Conservation (phyloP, 192 early-diverging fungal genomes). For the Coemansia sp. region DNA sequence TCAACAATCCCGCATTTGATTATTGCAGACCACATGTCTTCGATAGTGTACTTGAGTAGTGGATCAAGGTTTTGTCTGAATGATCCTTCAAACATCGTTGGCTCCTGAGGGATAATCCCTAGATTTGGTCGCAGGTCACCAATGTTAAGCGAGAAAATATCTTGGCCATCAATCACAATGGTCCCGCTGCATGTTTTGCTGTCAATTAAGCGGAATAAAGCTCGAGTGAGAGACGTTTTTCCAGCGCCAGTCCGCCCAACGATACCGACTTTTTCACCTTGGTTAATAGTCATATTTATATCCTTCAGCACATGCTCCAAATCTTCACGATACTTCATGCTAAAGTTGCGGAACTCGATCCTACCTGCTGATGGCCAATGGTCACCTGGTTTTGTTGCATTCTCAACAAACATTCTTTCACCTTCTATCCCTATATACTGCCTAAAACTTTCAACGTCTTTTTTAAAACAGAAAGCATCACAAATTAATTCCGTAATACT, state of each 20-base stretch:
- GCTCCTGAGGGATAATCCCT: slow-evolving; percentile 73
- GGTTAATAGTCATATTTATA: slow-evolving; percentile 27
- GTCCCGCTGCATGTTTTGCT: slow-evolving; percentile 58
- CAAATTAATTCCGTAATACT: not conserved
- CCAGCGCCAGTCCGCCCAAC: slow-evolving; percentile 77
- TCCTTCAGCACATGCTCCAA: slow-evolving; percentile 40
- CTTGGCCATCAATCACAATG: slow-evolving; percentile 73
- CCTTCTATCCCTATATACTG: slow-evolving; percentile 2
- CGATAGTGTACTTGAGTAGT: slow-evolving; percentile 66
- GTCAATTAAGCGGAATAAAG: slow-evolving; percentile 73
- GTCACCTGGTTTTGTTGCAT: slow-evolving; percentile 45
- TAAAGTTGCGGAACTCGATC: slow-evolving; percentile 61
- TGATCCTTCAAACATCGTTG: slow-evolving; percentile 67
- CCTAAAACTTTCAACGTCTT: slow-evolving; percentile 6
- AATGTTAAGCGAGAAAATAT: slow-evolving; percentile 64
- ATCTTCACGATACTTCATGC: slow-evolving; percentile 60
- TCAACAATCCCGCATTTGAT: slow-evolving; percentile 22
- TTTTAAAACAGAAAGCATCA: not conserved
- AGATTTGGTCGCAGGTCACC: slow-evolving; percentile 57
- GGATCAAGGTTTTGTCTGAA: slow-evolving; percentile 84
- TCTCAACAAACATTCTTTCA: slow-evolving; percentile 19
- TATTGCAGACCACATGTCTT: slow-evolving; percentile 69
- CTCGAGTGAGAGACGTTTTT: slow-evolving; percentile 71
- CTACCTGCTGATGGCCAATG: slow-evolving; percentile 69
- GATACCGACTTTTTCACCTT: slow-evolving; percentile 65